Evolutionary conservation across 192 early-diverging fungal species (phyloP).

Genomic region (Rhizophagus clarus): DNA sequence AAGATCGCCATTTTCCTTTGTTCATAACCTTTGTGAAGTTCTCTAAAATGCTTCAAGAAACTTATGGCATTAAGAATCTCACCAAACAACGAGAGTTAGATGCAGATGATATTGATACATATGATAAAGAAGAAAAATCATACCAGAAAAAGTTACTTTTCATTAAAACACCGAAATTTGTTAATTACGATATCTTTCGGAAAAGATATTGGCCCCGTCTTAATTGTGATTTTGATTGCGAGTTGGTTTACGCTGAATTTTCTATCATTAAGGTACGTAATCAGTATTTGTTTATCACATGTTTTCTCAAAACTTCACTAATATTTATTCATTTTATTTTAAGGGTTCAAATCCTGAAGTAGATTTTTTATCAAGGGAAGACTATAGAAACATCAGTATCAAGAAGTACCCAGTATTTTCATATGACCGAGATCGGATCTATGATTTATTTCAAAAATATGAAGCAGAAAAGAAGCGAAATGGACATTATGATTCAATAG

Average conservation of each 20-base stretch:
- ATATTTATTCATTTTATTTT: no score
- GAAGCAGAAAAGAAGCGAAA: background rate
- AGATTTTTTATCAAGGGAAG: constrained; percentile 16
- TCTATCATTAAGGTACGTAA: constrained; percentile 22
- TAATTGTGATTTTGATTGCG: background rate
- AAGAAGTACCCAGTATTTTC: constrained; percentile 17
- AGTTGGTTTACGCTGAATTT: constrained; percentile 6
- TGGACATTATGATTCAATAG: constrained; percentile 10
- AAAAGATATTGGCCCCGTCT: background rate
- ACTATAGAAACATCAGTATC: background rate
- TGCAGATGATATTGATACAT: background rate
- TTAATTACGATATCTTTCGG: background rate
- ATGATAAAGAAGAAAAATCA: background rate
- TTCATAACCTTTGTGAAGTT: constrained; percentile 12
- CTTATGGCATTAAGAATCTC: constrained; percentile 4
- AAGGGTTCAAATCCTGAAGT: constrained; percentile 18
- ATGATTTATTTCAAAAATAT: constrained; percentile 23
- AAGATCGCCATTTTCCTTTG: constrained; percentile 3
- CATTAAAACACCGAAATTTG: background rate
- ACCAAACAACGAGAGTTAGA: background rate
- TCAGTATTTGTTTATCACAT: background rate
- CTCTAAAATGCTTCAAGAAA: constrained; percentile 13
- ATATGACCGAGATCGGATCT: constrained; percentile 6
- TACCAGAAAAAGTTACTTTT: background rate
- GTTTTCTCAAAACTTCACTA: no score